Percentiles rank a stretch among this genome's conserved stretches.
phyloP scores from a whole-genome alignment of 176 grass and related monocot species.

The Oryza meyeriana region DNA sequence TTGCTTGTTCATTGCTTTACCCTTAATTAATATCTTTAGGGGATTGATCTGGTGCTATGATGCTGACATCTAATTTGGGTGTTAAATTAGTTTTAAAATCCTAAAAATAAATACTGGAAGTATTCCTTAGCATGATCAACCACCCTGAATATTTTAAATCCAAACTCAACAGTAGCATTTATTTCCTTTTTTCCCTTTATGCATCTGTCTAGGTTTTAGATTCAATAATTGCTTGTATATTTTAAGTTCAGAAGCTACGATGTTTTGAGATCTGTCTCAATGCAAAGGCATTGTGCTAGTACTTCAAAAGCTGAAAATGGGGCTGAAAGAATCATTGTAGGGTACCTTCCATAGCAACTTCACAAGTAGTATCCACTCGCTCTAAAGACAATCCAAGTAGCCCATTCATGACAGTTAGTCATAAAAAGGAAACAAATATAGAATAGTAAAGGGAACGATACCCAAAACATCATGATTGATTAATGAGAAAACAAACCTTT shows the following conservation, averaged over 20 bases:
- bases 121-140: background rate
- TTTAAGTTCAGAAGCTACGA: background rate
- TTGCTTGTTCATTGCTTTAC: background rate
- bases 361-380: background rate
- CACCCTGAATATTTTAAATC: background rate
- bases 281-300: background rate
- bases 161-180: background rate
- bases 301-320: slow-evolving; percentile 2
- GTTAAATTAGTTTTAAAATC: background rate
- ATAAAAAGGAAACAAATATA: background rate
- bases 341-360: slow-evolving; percentile 27
- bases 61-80: background rate
- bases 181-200: background rate
- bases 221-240: background rate
- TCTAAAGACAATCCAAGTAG: slow-evolving; percentile 15
- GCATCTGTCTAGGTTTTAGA: background rate
- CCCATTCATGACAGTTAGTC: background rate
- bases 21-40: background rate
- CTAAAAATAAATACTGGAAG: background rate
- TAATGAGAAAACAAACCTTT: background rate
- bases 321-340: background rate
- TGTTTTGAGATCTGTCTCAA: background rate
- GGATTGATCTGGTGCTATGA: background rate
- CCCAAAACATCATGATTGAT: background rate
- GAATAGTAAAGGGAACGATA: background rate